Base-by-base conservation (phyloP, 805 yeast genomes). In the Metschnikowia bowlesiae region DNA sequence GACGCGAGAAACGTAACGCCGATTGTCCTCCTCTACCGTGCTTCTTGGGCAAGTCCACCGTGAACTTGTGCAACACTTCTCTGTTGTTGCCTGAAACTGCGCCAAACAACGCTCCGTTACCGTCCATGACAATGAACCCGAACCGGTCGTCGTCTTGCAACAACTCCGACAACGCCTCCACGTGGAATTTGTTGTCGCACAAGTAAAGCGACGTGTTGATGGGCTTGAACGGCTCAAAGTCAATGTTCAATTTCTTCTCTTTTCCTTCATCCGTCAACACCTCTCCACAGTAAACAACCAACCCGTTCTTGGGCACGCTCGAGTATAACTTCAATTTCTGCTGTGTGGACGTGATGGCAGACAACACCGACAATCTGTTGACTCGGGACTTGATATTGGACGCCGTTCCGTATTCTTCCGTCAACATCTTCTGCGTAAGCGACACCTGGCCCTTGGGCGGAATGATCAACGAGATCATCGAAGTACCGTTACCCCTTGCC, bases 11-110 rank as follows among this genome's bases (percentile, higher is more conserved):
- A 89, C 99, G 98, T 61, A 94, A 69, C 41, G 99, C 99, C 55
- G 99, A 94, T 78, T 94, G 99, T 86, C 99, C 99, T 87, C 99
- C 99, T 81, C 99, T 87, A 65, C 99, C 99, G 79, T 94, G 99
- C 89, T 94, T 94, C 79, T 94, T 94, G 63, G 99, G 99, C 63
- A 94, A 79, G 71, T 94, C 99, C 50, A 94, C 99, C 1, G 77
- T 87, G 74, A 94, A 94, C 73, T 94, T 94, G 73, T 92, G 96
- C 65, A 94, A 78, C 41, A 94, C 89, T 55, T 94, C 97, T 78
- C 99, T 86, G 43, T 96, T 91, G 75, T 94, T 94, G 69, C 99
- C 99, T 41, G 95, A 84, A 49, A 94, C 83, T 16, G 95, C 80
- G 73, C 99, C 99, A 62, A 94, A 94, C 59, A 94, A 77, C 2